phyloP scores from a whole-genome alignment of 164 flowering plant species.

The Hamamelis virginiana region DNA sequence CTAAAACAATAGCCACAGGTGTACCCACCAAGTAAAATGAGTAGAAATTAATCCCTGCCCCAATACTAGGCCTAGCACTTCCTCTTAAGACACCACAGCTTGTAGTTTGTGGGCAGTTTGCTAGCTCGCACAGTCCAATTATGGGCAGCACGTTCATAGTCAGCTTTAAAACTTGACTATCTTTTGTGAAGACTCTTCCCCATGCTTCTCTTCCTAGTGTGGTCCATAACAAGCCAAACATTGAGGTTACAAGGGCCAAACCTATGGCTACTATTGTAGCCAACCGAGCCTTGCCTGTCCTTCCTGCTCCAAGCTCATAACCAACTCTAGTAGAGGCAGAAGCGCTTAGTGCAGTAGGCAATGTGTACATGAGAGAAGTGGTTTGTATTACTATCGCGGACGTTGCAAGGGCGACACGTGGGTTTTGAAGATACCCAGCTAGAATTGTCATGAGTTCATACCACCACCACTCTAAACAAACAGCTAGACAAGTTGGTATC shows the following conservation, averaged over 20 bases:
- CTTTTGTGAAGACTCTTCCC: slow-evolving; percentile 76
- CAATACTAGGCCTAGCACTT: slow-evolving; percentile 69
- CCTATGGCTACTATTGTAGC: slow-evolving; percentile 49
- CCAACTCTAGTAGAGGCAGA: slow-evolving; percentile 81
- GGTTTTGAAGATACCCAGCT: slow-evolving; percentile 70
- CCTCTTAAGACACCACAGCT: slow-evolving; percentile 89
- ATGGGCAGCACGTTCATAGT: slow-evolving; percentile 63
- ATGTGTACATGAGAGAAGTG: slow-evolving; percentile 84
- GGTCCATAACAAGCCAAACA: slow-evolving; percentile 57
- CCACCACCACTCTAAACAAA: slow-evolving; percentile 99
- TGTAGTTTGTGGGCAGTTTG: slow-evolving; percentile 92
- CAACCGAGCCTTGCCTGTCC: slow-evolving; percentile 56
- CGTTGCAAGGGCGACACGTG: slow-evolving; percentile 61
- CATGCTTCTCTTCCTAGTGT: slow-evolving; percentile 57
- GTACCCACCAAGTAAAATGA: slow-evolving; percentile 88
- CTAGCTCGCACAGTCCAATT: slow-evolving; percentile 86
- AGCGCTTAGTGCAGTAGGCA: slow-evolving; percentile 70
- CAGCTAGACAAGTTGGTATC: slow-evolving; percentile 72
- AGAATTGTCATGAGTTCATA: slow-evolving; percentile 87
- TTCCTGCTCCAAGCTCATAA: slow-evolving; percentile 79
- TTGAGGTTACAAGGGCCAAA: slow-evolving; percentile 42
- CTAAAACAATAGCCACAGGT: slow-evolving; percentile 64
- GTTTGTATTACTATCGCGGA: slow-evolving; percentile 91
- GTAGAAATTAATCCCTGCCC: slow-evolving; percentile 72
- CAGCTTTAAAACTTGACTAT: slow-evolving; percentile 54